phyloP scores from a whole-genome alignment of 164 flowering plant species.

The Magnolia sinica region DNA sequence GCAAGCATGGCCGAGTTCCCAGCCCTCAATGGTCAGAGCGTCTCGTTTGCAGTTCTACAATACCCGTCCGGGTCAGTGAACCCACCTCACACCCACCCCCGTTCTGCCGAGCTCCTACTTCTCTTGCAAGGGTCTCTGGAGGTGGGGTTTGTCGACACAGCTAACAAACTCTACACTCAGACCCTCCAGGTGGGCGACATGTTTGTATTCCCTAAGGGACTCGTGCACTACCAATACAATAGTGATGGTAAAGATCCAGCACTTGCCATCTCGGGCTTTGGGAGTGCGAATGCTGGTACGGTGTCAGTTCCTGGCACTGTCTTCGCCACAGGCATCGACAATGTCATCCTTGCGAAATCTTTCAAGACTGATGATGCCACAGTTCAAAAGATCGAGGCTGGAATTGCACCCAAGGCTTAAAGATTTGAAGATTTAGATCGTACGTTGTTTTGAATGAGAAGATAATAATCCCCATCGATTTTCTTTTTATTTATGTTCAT shows the following conservation, averaged over 20 bases:
- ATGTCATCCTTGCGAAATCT: conserved; percentile 13
- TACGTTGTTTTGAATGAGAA: not conserved
- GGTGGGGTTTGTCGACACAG: conserved; percentile 26
- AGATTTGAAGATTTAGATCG: not conserved
- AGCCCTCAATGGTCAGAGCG: conserved; percentile 1
- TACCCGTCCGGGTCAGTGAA: not conserved
- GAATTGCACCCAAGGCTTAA: conserved; percentile 14
- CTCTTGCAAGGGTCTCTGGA: conserved; percentile 20
- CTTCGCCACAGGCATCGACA: conserved; percentile 17
- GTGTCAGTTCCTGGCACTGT: conserved; percentile 15
- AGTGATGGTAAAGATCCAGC: conserved; percentile 6
- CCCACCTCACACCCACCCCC: conserved; percentile 37
- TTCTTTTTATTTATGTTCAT: not conserved
- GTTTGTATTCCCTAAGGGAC: conserved; percentile 31
- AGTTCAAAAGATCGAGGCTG: conserved; percentile 18
- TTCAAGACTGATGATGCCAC: conserved; percentile 22
- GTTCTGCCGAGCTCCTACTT: conserved; percentile 33
- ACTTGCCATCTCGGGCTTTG: conserved; percentile 15
- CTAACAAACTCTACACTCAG: conserved; percentile 26
- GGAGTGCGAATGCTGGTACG: conserved; percentile 19
- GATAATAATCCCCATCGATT: not conserved
- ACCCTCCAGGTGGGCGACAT: conserved; percentile 22
- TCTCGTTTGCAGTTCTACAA: not conserved
- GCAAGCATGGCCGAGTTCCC: not conserved
- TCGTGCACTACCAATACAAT: conserved; percentile 19